phyloP scores from a whole-genome alignment of 345 rosid species.

The Gossypioides kirkii region DNA sequence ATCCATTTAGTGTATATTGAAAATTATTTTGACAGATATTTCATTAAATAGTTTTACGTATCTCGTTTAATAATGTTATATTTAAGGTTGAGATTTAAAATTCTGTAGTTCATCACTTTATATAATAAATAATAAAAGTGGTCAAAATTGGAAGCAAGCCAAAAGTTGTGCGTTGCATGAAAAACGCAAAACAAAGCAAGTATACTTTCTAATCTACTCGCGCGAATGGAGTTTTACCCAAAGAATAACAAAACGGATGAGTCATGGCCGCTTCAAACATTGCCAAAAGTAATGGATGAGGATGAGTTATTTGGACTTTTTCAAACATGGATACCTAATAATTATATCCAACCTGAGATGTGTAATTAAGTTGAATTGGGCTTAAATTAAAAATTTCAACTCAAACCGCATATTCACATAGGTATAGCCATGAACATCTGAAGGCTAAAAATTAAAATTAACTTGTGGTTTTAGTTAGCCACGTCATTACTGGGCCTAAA shows the following conservation, averaged over 20 bases:
- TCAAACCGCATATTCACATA: not conserved
- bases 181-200: not conserved
- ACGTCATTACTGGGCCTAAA: not conserved
- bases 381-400: too few relatives aligned
- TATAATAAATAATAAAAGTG: too few relatives aligned
- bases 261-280: not conserved
- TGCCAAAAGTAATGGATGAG: not conserved
- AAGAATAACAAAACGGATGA: not conserved
- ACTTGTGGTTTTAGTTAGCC: conserved; percentile 22
- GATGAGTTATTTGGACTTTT: conserved; percentile 17
- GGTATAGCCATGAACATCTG: not conserved
- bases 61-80: too few relatives aligned
- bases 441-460: not conserved
- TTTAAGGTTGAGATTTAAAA: too few relatives aligned
- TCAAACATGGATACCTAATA: not conserved
- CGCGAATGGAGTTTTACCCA: not conserved
- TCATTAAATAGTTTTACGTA: too few relatives aligned
- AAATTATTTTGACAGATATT: too few relatives aligned
- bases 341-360: too few relatives aligned
- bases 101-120: too few relatives aligned
- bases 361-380: conserved; percentile 12
- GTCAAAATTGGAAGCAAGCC: not conserved
- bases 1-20: not conserved
- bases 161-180: too few relatives aligned
- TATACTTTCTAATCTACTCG: not conserved